These are phyloP conservation scores for Euphorbia pulcherrima DNA, from an alignment of 345 rosid species.

Conservation along the genomic window DNA sequence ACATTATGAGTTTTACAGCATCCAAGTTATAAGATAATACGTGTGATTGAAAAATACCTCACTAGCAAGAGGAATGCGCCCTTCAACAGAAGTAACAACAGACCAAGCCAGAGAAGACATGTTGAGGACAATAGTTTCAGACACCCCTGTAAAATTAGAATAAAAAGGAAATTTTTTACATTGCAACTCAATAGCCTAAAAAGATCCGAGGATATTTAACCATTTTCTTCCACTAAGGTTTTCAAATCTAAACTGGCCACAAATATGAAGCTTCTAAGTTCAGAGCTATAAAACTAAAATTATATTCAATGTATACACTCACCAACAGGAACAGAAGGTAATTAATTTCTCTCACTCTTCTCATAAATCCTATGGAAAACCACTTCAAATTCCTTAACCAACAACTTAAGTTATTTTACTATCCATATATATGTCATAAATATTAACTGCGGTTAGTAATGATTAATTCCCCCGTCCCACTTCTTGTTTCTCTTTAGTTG, in stretches of 20 bases:
- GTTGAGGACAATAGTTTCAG: constrained; percentile 88
- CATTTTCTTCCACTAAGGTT: background rate
- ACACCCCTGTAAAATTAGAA: constrained; percentile 58
- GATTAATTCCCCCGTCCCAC: background rate
- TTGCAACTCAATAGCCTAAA: background rate
- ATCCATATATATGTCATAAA: background rate
- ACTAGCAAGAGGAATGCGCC: constrained; percentile 92
- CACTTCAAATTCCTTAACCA: background rate
- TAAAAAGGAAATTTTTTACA: constrained; percentile 8
- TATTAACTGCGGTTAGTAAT: background rate
- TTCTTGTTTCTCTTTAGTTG: background rate
- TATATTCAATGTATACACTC: background rate
- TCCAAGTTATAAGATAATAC: background rate
- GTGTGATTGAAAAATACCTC: constrained; percentile 54
- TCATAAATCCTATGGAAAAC: background rate
- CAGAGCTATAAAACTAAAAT: background rate
- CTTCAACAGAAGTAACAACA: constrained; percentile 74
- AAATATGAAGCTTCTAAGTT: constrained; percentile 5
- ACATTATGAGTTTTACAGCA: background rate
- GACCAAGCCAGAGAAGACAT: constrained; percentile 97
- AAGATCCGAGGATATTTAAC: background rate
- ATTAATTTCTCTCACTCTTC: background rate
- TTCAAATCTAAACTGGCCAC: background rate
- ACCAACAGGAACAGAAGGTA: too few species aligned
- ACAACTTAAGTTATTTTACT: background rate